Percentiles rank a stretch among this genome's conserved stretches.
phyloP scores from a whole-genome alignment of 768 basidiomycete species.

The Clathrus columnatus region DNA sequence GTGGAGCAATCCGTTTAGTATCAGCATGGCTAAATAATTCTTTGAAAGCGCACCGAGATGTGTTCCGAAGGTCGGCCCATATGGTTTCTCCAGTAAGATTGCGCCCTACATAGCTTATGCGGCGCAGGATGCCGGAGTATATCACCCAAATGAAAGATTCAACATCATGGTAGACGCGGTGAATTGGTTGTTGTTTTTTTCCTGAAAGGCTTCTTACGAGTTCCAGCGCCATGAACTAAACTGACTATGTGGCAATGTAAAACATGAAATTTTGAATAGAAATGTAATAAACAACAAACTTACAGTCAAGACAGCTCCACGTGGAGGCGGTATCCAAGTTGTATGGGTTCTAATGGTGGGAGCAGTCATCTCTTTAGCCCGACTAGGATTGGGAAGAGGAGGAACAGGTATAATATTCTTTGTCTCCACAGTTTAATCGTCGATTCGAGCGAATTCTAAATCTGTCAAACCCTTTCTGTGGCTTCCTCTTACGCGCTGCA shows the following conservation, averaged over 20 bases:
- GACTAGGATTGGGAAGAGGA: not conserved
- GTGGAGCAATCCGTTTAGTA: no score
- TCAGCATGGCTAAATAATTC: no score
- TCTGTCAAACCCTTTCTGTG: slow-evolving; percentile 14
- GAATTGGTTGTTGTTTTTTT: not conserved
- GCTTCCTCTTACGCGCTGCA: not conserved
- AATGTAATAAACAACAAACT: no score
- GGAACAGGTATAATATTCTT: no score
- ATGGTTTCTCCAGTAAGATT: no score
- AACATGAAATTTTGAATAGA: not conserved
- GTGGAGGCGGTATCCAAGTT: slow-evolving; percentile 6
- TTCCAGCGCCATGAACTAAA: slow-evolving; percentile 19
- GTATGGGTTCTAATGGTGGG: slow-evolving; percentile 11
- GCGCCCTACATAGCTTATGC: no score
- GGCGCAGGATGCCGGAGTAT: no score
- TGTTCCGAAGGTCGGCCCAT: no score
- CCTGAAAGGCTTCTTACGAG: not conserved
- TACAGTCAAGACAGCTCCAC: slow-evolving; percentile 16
- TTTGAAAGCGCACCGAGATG: no score
- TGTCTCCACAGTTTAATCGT: no score
- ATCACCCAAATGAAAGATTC: slow-evolving; percentile 15
- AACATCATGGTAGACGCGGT: slow-evolving; percentile 9
- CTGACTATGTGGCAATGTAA: no score
- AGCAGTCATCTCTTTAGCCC: not conserved
- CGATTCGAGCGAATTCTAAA: slow-evolving; percentile 21